phyloP scores from a whole-genome alignment of 2,329 filamentous ascomycete species.

The Pseudogymnoascus sp. region DNA sequence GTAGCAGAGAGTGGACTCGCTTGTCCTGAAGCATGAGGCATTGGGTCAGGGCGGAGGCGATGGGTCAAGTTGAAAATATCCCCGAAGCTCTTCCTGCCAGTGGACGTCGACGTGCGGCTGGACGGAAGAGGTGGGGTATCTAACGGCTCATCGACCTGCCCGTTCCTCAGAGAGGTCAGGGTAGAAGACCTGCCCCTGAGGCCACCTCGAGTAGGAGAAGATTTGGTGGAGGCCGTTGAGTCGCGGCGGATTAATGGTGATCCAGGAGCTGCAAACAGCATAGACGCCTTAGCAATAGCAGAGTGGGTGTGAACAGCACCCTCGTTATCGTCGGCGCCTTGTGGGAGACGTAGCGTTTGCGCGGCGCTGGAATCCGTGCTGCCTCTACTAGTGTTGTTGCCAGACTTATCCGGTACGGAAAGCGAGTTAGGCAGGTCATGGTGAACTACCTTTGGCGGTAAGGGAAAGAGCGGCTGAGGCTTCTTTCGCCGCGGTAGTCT shows the following conservation, averaged over 20 bases:
- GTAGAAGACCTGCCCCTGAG: conserved; percentile 79
- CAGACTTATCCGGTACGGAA: background rate
- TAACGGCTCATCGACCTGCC: conserved; percentile 62
- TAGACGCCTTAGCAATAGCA: conserved; percentile 20
- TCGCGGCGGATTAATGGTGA: conserved; percentile 46
- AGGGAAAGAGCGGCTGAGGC: conserved; percentile 69
- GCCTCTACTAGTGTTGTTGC: background rate
- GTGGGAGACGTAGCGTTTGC: background rate
- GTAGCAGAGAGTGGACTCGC: conserved; percentile 59
- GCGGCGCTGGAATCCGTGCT: background rate
- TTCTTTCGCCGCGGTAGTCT: conserved; percentile 69
- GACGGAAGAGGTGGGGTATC: conserved; percentile 50
- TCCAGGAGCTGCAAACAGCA: conserved; percentile 30
- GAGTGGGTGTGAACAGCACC: conserved; percentile 12
- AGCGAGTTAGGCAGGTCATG: background rate
- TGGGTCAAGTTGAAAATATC: conserved; percentile 71
- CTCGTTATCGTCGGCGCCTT: background rate
- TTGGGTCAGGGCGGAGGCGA: conserved; percentile 73
- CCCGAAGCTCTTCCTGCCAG: conserved; percentile 87
- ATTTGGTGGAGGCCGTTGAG: conserved; percentile 52
- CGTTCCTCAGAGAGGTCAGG: conserved; percentile 69
- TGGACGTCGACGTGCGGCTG: conserved; percentile 68
- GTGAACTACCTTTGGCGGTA: conserved; percentile 61
- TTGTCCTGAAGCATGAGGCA: conserved; percentile 63
- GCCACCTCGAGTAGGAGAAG: conserved; percentile 54